Base-by-base conservation (phyloP, 2,329 filamentous ascomycete species). In the Aspergillus glaucus region DNA sequence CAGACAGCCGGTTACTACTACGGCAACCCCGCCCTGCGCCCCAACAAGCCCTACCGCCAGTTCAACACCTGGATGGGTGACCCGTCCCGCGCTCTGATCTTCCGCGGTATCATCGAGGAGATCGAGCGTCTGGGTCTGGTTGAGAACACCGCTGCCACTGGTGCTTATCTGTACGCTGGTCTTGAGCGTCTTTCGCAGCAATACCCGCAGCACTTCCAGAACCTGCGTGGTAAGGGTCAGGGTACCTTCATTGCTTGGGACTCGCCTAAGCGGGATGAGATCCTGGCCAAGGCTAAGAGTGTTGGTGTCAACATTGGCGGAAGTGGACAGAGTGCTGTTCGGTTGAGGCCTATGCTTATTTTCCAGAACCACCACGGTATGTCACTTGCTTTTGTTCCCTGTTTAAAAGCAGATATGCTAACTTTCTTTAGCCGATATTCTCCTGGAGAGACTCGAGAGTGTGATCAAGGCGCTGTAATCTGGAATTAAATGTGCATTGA, bases 21-120 rank as follows among this genome's bases (percentile, higher is more conserved):
- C 66, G 86, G 86, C 52, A 85, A 93, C 77, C 79, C 82, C 8
- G 83, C 81, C 39, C 79, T 95, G 58, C 79, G 87, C 10, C 90
- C 90, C 54, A 95, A 95, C 77, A 91, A 91, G 79, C 87, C 91
- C 5, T 95, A 95, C 78, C 85, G 90, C 53, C 90, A 95, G 73
- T 95, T 95, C 79, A 95, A 95, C 79, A 95, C 89, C 44, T 95
- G 90, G 90, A 94, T 95, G 86, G 90, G 90, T 62, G 90, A 95
- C 73, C 90, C 90, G 14, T 85, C 86, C 12, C 84, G 88, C 51
- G 88, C 87, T 14, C 75, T 95, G 51, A 79, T 95, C 57, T 95
- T 94, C 84, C 82, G 87, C 55, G 86, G 83, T 62, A 95, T 95
- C 72, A 81, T 92, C 64, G 73, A 87, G 50, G 89, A 95, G 74